Base-by-base conservation (phyloP, 1,284 basidiomycete genomes). In the Sporisorium scitamineum region DNA sequence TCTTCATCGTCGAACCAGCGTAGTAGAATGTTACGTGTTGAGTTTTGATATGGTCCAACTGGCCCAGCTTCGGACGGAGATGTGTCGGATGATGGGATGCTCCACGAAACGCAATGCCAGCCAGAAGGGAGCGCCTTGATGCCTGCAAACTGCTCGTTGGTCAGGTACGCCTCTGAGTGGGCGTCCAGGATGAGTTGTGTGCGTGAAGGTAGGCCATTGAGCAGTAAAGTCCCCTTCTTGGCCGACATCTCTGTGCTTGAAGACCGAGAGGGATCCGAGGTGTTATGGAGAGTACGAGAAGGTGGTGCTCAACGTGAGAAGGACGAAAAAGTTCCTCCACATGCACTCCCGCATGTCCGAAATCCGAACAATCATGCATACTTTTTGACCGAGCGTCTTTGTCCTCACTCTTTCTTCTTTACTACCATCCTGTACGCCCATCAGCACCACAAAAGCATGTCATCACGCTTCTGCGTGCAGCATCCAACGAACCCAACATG, bases 101-200 rank as follows among this genome's bases (percentile, higher is more conserved):
- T 53, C 75, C 75, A 77, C 1, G 63, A 57, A 16, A 77, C n/a
- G 42, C 70, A 77, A 29, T 77, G 75, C 70, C 70, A 74, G 26
- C 75, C 75, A 1, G 66, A 14, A 5, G 70, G 61, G 3, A 77
- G 42, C 4, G 52, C 22, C 45, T 74, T 77, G 70, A 77, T 60
- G 26, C 75, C 75, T 3, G 50, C 26, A 27, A 77, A 77, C 5
- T 60, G 61, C 34, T 61, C 59, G 53, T 69, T 68, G 57, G 61
- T 71, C 10, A 76, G 16, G 27, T 61, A 76, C 2, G 48, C 55
- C n/a, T 68, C 60, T 3, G 57, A 16, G 37, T 71, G 64, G 4
- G 54, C 69, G 29, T 76, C 73, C 11, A 71, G n/a, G 0, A 24
- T 20, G n/a, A 76, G 31, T 24, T 76, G 69, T 6, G 73, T 71